phyloP scores from a whole-genome alignment of 352 stramenopile species.

The Phytophthora agathidicida region DNA sequence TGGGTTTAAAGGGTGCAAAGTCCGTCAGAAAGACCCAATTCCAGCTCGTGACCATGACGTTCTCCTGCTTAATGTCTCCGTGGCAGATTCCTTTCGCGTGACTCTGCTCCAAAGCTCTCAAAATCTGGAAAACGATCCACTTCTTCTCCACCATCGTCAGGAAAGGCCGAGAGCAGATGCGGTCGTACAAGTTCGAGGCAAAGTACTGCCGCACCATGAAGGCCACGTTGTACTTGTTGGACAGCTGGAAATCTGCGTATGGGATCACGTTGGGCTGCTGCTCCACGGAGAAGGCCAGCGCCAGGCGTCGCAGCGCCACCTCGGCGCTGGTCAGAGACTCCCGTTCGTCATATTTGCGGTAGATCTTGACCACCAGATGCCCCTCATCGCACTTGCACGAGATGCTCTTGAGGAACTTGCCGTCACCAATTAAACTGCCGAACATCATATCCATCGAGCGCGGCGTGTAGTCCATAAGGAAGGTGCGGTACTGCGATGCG shows the following conservation, averaged over 20 bases:
- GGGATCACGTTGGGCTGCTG: conserved; percentile 83
- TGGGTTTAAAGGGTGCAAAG: conserved; percentile 96
- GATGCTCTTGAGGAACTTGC: conserved; percentile 92
- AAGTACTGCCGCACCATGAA: conserved; percentile 97
- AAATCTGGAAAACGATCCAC: conserved; percentile 97
- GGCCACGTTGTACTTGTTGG: conserved; percentile 82
- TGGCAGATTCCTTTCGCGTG: conserved; percentile 95
- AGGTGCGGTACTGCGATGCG: conserved; percentile 87
- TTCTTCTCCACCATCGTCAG: conserved; percentile 96
- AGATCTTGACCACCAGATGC: conserved; percentile 88
- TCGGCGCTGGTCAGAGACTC: conserved; percentile 70
- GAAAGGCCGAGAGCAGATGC: conserved; percentile 96
- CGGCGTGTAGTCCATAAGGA: conserved; percentile 88
- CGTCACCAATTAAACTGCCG: conserved; percentile 81
- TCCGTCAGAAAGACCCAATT: conserved; percentile 98
- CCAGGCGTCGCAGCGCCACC: conserved; percentile 56
- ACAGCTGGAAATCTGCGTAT: conserved; percentile 82
- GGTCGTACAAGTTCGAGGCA: conserved; percentile 96
- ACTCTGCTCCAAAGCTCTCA: conserved; percentile 93
- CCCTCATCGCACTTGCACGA: conserved; percentile 89
- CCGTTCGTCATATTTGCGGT: conserved; percentile 82
- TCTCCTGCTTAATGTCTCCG: conserved; percentile 98
- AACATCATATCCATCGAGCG: conserved; percentile 89
- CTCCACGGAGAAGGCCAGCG: conserved; percentile 66
- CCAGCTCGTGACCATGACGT: conserved; percentile 98